Conservation (phyloP, 768 basidiomycete genomes). For the Suillus subalutaceus region DNA sequence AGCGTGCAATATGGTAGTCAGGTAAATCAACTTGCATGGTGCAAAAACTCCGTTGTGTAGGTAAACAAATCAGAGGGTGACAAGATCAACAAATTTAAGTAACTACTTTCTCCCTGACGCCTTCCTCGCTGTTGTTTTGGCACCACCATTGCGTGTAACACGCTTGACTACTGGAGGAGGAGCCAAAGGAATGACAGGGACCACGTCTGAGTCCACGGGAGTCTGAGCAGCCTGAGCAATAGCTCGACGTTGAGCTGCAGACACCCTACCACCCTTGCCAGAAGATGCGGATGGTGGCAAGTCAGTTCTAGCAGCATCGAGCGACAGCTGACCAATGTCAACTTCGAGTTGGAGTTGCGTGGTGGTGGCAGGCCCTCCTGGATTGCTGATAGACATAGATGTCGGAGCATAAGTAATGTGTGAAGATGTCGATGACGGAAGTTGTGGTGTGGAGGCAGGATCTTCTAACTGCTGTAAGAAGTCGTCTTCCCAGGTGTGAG, state of each 20-base stretch:
- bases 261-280: background rate
- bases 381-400: background rate
- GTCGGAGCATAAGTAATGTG: background rate
- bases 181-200: background rate
- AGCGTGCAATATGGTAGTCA: background rate
- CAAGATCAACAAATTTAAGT: background rate
- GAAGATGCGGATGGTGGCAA: background rate
- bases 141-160: background rate
- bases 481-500: too few species aligned
- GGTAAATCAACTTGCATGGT: too few species aligned
- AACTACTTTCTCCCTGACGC: background rate
- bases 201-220: background rate
- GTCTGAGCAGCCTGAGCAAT: background rate
- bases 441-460: too few species aligned
- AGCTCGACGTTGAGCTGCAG: background rate
- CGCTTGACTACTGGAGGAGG: background rate
- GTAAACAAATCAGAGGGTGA: background rate
- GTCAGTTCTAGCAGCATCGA: background rate
- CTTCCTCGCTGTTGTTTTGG: background rate
- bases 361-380: background rate
- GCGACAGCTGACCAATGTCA: background rate
- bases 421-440: too few species aligned
- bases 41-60: too few species aligned
- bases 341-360: background rate
- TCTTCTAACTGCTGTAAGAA: too few species aligned